These are phyloP conservation scores for Agroathelia rolfsii DNA, from an alignment of 1,284 basidiomycete genomes.

Conservation along the genomic window DNA sequence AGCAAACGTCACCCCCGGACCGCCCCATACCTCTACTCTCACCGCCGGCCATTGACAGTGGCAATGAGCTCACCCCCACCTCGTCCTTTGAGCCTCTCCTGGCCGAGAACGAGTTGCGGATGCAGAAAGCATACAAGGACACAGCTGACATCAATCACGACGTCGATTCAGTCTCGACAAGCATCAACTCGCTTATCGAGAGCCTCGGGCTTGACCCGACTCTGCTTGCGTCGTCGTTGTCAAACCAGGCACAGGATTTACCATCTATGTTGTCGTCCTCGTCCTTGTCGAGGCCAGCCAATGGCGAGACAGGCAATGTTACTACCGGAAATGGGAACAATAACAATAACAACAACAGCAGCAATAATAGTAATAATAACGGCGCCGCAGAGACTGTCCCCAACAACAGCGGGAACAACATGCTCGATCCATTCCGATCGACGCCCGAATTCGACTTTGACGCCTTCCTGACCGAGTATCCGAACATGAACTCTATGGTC, in stretches of 20 bases:
- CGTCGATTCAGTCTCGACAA: conserved; percentile 61
- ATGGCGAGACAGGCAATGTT: conserved; percentile 19
- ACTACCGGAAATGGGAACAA: background rate
- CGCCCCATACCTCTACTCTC: no score
- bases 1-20: no score
- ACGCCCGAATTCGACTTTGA: background rate
- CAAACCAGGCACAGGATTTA: conserved; percentile 13
- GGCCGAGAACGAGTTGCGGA: conserved; percentile 25
- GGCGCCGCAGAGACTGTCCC: background rate
- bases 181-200: conserved; percentile 45
- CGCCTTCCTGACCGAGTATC: background rate
- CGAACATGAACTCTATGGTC: conserved; percentile 6
- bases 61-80: conserved; percentile 17
- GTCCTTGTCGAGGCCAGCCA: conserved; percentile 12
- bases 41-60: no score
- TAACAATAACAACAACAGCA: conserved; percentile 13
- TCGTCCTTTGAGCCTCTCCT: conserved; percentile 30
- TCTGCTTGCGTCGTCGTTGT: conserved; percentile 21
- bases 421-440: conserved; percentile 2
- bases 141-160: conserved; percentile 62
- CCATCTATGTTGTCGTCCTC: conserved; percentile 17
- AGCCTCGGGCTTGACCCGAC: conserved; percentile 44
- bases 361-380: conserved; percentile 6
- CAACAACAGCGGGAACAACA: background rate
- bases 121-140: conserved; percentile 52